Evolutionary conservation across 805 yeast species (phyloP), one percentile per base, ranked within the genome.

Genomic region (Kuraishia ogatae): DNA sequence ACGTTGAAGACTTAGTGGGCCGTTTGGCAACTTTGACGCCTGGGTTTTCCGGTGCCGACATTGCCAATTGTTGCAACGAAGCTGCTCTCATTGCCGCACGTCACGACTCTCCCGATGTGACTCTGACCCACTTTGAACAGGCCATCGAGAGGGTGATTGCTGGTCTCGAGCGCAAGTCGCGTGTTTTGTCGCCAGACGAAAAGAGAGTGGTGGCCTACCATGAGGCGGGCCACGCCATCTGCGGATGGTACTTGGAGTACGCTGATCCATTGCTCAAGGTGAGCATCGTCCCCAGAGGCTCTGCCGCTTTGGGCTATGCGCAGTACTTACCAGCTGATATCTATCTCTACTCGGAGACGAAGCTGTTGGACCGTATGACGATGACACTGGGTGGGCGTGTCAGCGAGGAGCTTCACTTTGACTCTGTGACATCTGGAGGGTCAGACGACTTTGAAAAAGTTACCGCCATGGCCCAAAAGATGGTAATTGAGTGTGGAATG

Each of bases 151-250:
- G 97, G 65, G 97, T 91, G 51, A 84, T 91, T 72, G 97, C 96
- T 11, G 97, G 97, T n/a, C 73, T 92, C 50, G 97, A 91, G 68
- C 86, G 87, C 71, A 89, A 89, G 66, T 82, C 94, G 0, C 82
- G 85, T 66, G 83, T 92, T 8, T 75, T 91, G 53, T 83, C 89
- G 5, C 84, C 85, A 10, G 89, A 86, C 39, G 96, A 92, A 69
- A 88, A 89, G 75, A 82, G 76, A 60, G 81, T 88, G 35, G 97
- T 91, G 52, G 97, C 97, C 0, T 91, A 88, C 67, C 97, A 91
- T 70, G 97, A 91, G 72, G 97, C 97, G 1, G 97, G 97, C 0
- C 97, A 91, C 69, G 97, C 97, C 2, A 86, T 91, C 52, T 88
- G 97, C 71, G 97, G 97, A 22, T 92, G 97, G 97, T 89, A 76